Percentiles rank a stretch among this genome's conserved stretches.
phyloP scores from a whole-genome alignment of 2,329 filamentous ascomycete genomes.

The Pseudophaeomoniella oleicola region DNA sequence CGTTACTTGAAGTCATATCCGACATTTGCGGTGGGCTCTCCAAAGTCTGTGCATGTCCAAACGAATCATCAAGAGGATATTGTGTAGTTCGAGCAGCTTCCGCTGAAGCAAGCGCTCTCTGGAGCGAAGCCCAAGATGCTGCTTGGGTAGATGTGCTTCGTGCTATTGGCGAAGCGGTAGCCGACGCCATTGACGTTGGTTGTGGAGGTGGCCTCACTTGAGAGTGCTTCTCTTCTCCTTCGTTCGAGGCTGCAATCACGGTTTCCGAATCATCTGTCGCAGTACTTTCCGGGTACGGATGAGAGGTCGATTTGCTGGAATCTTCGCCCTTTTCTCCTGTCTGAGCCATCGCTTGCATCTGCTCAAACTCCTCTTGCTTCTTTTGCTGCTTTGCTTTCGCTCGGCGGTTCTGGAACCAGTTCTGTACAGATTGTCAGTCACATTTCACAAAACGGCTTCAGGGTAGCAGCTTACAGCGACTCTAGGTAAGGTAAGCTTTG shows the following conservation, averaged over 20 bases:
- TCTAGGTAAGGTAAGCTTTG: slow-evolving; percentile 31
- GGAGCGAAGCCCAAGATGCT: slow-evolving; percentile 27
- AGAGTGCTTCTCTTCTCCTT: not conserved
- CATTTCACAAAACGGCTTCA: slow-evolving; percentile 1
- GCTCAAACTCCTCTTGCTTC: slow-evolving; percentile 33
- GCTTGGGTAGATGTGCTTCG: slow-evolving; percentile 23
- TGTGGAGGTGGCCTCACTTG: not conserved
- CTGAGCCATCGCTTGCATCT: slow-evolving; percentile 21
- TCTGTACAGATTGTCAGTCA: slow-evolving; percentile 19
- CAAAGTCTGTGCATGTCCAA: slow-evolving; percentile 10
- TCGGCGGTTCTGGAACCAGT: slow-evolving; percentile 38
- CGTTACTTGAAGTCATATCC: not conserved
- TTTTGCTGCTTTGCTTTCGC: slow-evolving; percentile 38
- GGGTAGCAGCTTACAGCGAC: slow-evolving; percentile 28
- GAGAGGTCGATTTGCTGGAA: not conserved
- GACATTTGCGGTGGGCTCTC: slow-evolving; percentile 9
- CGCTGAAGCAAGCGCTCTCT: slow-evolving; percentile 26
- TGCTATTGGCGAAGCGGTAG: slow-evolving; percentile 15
- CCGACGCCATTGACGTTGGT: slow-evolving; percentile 3
- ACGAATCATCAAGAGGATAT: not conserved
- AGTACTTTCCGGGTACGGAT: slow-evolving; percentile 1
- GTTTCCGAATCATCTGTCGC: slow-evolving; percentile 13
- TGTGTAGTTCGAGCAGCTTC: slow-evolving; percentile 21
- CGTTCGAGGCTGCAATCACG: too few species aligned
- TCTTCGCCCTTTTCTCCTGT: not conserved